phyloP scores from a whole-genome alignment of 2,329 filamentous ascomycete genomes.

The Pseudocercospora fijiensis region DNA sequence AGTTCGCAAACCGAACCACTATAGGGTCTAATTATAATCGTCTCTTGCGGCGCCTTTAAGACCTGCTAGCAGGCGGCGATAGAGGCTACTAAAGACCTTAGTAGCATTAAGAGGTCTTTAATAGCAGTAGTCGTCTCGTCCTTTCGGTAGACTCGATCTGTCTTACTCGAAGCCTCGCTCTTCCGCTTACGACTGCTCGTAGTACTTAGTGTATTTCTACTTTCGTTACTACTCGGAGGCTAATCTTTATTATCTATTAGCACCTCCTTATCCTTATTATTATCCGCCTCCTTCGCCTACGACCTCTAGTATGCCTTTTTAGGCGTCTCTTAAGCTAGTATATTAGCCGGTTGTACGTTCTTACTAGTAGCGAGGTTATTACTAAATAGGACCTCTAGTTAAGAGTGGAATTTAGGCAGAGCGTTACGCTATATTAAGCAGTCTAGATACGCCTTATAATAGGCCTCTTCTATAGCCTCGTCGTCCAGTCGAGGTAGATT shows the following conservation, averaged over 20 bases:
- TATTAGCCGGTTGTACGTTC: neutral
- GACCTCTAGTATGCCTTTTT: too few relatives aligned
- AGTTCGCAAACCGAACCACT: too few relatives aligned
- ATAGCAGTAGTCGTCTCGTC: neutral
- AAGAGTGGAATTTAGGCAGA: too few relatives aligned
- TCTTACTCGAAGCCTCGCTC: too few relatives aligned
- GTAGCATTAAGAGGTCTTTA: neutral
- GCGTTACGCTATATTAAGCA: neutral
- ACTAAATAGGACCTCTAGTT: neutral
- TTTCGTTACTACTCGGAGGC: neutral
- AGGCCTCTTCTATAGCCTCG: neutral
- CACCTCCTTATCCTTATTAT: neutral
- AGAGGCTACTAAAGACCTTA: neutral
- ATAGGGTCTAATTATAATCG: too few relatives aligned
- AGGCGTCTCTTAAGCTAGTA: neutral
- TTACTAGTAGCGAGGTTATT: neutral
- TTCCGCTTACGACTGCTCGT: too few relatives aligned
- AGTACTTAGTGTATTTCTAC: too few relatives aligned
- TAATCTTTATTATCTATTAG: neutral
- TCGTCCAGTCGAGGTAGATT: neutral
- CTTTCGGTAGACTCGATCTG: too few relatives aligned
- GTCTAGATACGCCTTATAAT: neutral
- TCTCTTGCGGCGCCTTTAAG: too few relatives aligned
- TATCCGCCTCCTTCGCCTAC: neutral
- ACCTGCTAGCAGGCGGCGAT: neutral